Conservation (phyloP, 2,329 filamentous ascomycete genomes). For the Penicillium sp. region DNA sequence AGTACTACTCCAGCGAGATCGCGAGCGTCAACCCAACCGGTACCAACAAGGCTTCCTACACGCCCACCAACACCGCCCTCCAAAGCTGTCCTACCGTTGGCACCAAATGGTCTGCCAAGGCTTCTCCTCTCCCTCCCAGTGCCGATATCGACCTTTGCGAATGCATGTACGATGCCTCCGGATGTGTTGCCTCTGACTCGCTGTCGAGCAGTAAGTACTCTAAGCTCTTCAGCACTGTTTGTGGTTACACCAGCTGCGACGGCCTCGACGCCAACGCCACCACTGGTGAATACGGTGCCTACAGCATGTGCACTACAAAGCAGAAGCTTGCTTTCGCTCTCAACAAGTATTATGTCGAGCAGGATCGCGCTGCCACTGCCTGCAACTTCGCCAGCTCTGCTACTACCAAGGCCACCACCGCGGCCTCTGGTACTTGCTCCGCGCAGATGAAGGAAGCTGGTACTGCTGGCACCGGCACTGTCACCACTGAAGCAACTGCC, state of each 20-base stretch:
- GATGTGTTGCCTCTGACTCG: slow-evolving; percentile 63
- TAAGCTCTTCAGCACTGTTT: slow-evolving; percentile 62
- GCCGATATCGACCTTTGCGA: slow-evolving; percentile 75
- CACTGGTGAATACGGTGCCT: slow-evolving; percentile 47
- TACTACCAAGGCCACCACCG: slow-evolving; percentile 35
- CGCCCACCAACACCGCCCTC: slow-evolving; percentile 66
- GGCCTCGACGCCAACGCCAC: slow-evolving; percentile 43
- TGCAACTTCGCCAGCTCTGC: slow-evolving; percentile 48
- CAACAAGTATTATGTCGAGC: slow-evolving; percentile 47
- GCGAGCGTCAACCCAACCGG: slow-evolving; percentile 65
- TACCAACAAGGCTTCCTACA: slow-evolving; percentile 68
- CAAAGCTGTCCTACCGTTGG: slow-evolving; percentile 67
- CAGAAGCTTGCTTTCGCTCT: slow-evolving; percentile 48
- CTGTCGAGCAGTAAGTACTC: slow-evolving; percentile 23
- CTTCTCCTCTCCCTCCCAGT: slow-evolving; percentile 69
- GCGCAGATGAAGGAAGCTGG: slow-evolving; percentile 43
- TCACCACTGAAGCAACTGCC: slow-evolving; percentile 38
- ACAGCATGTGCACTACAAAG: slow-evolving; percentile 47
- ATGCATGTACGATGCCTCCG: slow-evolving; percentile 76
- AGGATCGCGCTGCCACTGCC: slow-evolving; percentile 38
- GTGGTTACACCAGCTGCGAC: slow-evolving; percentile 41
- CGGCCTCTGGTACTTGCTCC: slow-evolving; percentile 39
- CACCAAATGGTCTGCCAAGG: slow-evolving; percentile 66
- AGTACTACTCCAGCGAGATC: slow-evolving; percentile 68
- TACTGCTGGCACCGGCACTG: slow-evolving; percentile 39